Conservation (phyloP, 2,329 filamentous ascomycete genomes). For the Ramularia endophylla region DNA sequence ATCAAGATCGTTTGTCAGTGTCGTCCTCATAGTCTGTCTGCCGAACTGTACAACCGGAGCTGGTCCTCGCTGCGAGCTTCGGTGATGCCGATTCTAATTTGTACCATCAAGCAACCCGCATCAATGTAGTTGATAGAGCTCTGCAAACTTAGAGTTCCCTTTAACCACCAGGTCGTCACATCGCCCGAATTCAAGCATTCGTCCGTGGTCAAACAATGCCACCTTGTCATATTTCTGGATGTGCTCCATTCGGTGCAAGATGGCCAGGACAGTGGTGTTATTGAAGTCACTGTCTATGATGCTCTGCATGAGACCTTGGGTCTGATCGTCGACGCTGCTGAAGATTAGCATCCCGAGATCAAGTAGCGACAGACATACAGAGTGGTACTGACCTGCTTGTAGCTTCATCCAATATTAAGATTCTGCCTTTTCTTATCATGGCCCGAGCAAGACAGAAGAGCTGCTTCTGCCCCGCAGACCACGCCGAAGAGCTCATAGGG, state of each 20-base stretch:
- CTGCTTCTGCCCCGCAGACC: conserved; percentile 49
- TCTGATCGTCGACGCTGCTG: conserved; percentile 2
- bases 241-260: conserved; percentile 5
- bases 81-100: not conserved
- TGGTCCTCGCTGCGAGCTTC: not conserved
- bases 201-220: conserved; percentile 1
- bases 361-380: too few relatives aligned
- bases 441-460: conserved; percentile 59
- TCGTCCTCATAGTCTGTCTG: not conserved
- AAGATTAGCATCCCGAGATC: not conserved
- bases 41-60: not conserved
- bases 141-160: not conserved
- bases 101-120: not conserved
- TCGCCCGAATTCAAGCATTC: not conserved
- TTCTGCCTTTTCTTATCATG: conserved; percentile 68
- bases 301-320: conserved; percentile 1
- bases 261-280: conserved; percentile 1
- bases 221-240: conserved; percentile 4
- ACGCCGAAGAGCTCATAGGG: conserved; percentile 52
- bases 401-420: conserved; percentile 63
- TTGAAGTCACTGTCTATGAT: conserved; percentile 5
- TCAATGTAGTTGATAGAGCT: not conserved
- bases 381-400: conserved; percentile 39
- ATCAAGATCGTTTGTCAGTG: too few relatives aligned
- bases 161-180: not conserved